Evolutionary conservation across 2,329 filamentous ascomycete genomes (phyloP).

Genomic region (Mycosphaerelloides madeirae): DNA sequence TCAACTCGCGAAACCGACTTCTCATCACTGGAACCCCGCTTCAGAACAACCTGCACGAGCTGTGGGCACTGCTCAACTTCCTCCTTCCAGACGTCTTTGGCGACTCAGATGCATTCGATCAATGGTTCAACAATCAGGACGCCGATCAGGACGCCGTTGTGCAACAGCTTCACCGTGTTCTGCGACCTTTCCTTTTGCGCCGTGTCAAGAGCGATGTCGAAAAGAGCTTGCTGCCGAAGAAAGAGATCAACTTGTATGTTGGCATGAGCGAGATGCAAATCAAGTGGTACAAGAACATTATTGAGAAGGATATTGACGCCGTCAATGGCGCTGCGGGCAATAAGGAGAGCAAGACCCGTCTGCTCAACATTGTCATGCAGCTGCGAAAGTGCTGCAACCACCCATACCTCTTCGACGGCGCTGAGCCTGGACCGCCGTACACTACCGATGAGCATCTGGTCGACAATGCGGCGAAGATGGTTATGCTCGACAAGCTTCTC

Average conservation of each 20-base stretch:
- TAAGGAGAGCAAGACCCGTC: constrained; percentile 91
- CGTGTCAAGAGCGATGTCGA: constrained; percentile 97
- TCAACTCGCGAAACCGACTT: constrained; percentile 90
- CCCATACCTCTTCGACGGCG: constrained; percentile 95
- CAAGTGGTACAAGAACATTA: constrained; percentile 98
- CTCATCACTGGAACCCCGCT: constrained; percentile 95
- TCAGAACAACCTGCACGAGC: constrained; percentile 95
- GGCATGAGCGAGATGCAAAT: constrained; percentile 99
- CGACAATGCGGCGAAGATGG: constrained; percentile 94
- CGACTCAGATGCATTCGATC: constrained; percentile 91
- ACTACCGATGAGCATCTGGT: constrained; percentile 96
- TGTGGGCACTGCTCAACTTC: constrained; percentile 97
- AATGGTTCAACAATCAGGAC: constrained; percentile 92
- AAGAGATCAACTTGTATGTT: constrained; percentile 93
- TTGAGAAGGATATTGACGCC: constrained; percentile 98
- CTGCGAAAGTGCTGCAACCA: constrained; percentile 98
- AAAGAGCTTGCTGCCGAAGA: constrained; percentile 95
- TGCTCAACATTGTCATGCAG: constrained; percentile 99
- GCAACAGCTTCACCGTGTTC: constrained; percentile 86
- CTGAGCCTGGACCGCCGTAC: constrained; percentile 93
- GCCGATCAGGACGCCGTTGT: constrained; percentile 93
- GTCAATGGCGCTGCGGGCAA: constrained; percentile 96
- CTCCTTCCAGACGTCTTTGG: constrained; percentile 97
- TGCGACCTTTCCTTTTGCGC: constrained; percentile 88
- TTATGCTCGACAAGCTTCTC: constrained; percentile 88